phyloP scores from a whole-genome alignment of 169 alveolate species.

The Babesia sp. region DNA sequence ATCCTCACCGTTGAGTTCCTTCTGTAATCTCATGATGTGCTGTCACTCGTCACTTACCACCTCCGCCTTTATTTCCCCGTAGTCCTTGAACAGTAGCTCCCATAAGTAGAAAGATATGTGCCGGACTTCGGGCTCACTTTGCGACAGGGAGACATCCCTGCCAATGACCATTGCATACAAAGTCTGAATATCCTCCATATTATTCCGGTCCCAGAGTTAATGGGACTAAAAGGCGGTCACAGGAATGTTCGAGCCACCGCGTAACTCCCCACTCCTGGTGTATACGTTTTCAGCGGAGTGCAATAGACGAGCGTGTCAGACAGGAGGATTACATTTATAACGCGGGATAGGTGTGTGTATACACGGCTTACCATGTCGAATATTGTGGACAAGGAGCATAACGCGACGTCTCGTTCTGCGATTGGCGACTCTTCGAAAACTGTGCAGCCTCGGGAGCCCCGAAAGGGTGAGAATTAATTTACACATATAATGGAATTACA shows the following conservation, averaged over 20 bases:
- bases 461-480: not conserved
- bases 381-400: not conserved
- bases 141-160: not conserved
- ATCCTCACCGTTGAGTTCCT: constrained; percentile 22
- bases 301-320: not conserved
- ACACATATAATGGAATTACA: not conserved
- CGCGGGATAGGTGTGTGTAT: not conserved
- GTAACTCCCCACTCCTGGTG: not conserved
- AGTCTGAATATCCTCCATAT: constrained; percentile 13
- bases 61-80: constrained; percentile 21
- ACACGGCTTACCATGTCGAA: not conserved
- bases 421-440: not conserved
- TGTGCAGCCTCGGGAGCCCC: not conserved
- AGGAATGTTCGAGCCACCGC: too few relatives aligned
- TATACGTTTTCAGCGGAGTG: too few relatives aligned
- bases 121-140: constrained; percentile 21
- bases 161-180: constrained; percentile 31
- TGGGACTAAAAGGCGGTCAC: too few relatives aligned
- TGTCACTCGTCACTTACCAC: constrained; percentile 7
- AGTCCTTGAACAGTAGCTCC: constrained; percentile 50
- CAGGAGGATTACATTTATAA: not conserved
- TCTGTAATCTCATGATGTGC: not conserved
- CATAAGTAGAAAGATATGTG: constrained; percentile 31
- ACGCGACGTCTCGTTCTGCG: not conserved
- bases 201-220: too few relatives aligned